phyloP scores from a whole-genome alignment of 371 early-diverging fungal species.

The Phascolomyces articulosus region DNA sequence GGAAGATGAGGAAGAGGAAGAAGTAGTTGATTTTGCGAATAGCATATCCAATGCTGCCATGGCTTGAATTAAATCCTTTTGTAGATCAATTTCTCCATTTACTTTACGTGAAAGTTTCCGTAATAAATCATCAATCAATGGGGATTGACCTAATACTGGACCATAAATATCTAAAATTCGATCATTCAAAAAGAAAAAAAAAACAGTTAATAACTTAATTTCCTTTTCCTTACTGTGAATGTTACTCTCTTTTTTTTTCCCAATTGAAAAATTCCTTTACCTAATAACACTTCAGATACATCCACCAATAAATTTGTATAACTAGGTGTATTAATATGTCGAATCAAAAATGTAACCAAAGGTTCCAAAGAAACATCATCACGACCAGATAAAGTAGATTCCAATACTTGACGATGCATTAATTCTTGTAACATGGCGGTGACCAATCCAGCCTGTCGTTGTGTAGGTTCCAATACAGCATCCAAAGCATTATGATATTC shows the following conservation, averaged over 20 bases:
- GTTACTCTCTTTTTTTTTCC: neutral
- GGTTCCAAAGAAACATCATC: slow-evolving; percentile 88
- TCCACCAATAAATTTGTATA: slow-evolving; percentile 78
- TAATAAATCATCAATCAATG: slow-evolving; percentile 71
- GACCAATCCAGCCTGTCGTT: slow-evolving; percentile 54
- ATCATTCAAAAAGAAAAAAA: no score
- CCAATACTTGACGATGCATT: slow-evolving; percentile 82
- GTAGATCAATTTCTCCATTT: slow-evolving; percentile 72
- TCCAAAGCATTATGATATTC: slow-evolving; percentile 91
- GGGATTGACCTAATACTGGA: slow-evolving; percentile 77
- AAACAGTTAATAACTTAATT: no score
- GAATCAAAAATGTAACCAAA: slow-evolving; percentile 76
- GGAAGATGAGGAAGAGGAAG: neutral
- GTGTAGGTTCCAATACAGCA: slow-evolving; percentile 52
- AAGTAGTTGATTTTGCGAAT: slow-evolving; percentile 45
- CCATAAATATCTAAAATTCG: slow-evolving; percentile 86
- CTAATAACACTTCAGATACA: slow-evolving; percentile 74
- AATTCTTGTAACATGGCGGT: slow-evolving; percentile 88
- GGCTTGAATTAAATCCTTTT: slow-evolving; percentile 72
- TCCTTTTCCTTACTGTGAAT: neutral
- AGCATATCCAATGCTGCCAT: slow-evolving; percentile 85
- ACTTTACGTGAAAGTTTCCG: slow-evolving; percentile 68
- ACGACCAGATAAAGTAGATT: slow-evolving; percentile 80
- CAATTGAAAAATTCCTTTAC: slow-evolving; percentile 37
- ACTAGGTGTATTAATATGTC: slow-evolving; percentile 77